Evolutionary conservation across 129 eudicot species (phyloP).

Genomic region (Saposhnikovia divaricata): DNA sequence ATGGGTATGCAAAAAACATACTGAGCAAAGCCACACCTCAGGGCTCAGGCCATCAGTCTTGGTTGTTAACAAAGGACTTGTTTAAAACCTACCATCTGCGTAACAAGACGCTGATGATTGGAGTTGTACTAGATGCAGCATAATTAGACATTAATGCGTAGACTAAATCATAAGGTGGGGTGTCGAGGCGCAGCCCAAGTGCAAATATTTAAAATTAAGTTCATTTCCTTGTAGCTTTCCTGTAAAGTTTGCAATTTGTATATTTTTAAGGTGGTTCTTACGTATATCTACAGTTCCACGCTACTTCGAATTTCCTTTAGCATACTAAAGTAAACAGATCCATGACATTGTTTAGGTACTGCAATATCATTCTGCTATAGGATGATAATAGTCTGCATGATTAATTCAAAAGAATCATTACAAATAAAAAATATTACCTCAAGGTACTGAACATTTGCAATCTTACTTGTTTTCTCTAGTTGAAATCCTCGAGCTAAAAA

Average conservation of each 20-base stretch:
- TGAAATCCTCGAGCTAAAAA: constrained; percentile 69
- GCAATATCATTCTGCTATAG: neutral
- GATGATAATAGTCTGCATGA: neutral
- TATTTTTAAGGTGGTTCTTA: neutral
- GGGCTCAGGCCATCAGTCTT: neutral
- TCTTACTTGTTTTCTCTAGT: constrained; percentile 67
- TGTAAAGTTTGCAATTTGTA: neutral
- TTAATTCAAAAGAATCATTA: neutral
- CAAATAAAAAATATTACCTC: constrained; percentile 33
- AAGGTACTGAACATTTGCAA: constrained; percentile 48
- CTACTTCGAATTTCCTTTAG: neutral
- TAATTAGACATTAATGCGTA: neutral
- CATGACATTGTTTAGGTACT: neutral
- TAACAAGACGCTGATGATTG: neutral
- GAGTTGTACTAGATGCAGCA: neutral
- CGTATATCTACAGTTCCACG: neutral
- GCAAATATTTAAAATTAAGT: neutral
- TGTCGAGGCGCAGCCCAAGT: neutral
- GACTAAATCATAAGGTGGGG: neutral
- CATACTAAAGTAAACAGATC: neutral
- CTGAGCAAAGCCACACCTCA: neutral
- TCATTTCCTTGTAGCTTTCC: neutral
- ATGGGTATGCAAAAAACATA: neutral
- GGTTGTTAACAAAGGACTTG: neutral
- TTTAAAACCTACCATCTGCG: neutral